Percentiles rank a stretch among this genome's conserved stretches.
These are phyloP conservation scores for Melanopsichium pennsylvanicum DNA, from an alignment of 1,284 basidiomycete genomes.

Conservation along the genomic window DNA sequence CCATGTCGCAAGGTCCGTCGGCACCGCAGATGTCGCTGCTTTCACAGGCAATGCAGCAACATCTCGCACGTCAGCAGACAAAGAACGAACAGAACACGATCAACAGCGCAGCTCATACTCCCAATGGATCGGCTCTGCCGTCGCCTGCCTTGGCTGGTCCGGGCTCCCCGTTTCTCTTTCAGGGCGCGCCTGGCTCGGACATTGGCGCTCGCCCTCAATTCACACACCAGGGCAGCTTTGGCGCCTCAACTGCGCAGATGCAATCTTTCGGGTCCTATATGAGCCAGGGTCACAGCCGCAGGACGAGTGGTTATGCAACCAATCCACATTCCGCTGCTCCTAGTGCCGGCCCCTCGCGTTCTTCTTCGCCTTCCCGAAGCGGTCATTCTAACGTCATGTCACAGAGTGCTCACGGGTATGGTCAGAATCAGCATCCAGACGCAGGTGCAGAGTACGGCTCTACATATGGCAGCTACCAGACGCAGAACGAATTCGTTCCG, in stretches of 20 bases:
- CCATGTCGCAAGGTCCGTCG: slow-evolving; percentile 40
- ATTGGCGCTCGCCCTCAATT: slow-evolving; percentile 9
- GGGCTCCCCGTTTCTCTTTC: slow-evolving; percentile 19
- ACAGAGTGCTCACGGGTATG: slow-evolving; percentile 2
- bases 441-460: slow-evolving; percentile 21
- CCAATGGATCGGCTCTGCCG: slow-evolving; percentile 30
- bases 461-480: slow-evolving; percentile 20
- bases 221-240: slow-evolving; percentile 24
- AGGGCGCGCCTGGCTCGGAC: slow-evolving; percentile 7
- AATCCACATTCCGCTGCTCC: slow-evolving; percentile 41
- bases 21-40: slow-evolving; percentile 43
- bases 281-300: slow-evolving; percentile 19
- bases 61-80: slow-evolving; percentile 41
- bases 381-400: slow-evolving; percentile 18
- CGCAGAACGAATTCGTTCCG: slow-evolving; percentile 11
- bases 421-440: slow-evolving; percentile 6
- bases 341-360: slow-evolving; percentile 40
- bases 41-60: slow-evolving; percentile 49
- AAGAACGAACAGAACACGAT: slow-evolving; percentile 3
- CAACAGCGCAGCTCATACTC: slow-evolving; percentile 21
- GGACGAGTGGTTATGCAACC: slow-evolving; percentile 33
- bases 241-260: slow-evolving; percentile 17
- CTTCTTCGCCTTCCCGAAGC: slow-evolving; percentile 34
- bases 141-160: slow-evolving; percentile 30
- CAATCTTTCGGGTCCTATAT: slow-evolving; percentile 13